These are phyloP conservation scores for Paracoccidioides lutzii DNA, from an alignment of 2,329 filamentous ascomycete genomes.

Conservation along the genomic window DNA sequence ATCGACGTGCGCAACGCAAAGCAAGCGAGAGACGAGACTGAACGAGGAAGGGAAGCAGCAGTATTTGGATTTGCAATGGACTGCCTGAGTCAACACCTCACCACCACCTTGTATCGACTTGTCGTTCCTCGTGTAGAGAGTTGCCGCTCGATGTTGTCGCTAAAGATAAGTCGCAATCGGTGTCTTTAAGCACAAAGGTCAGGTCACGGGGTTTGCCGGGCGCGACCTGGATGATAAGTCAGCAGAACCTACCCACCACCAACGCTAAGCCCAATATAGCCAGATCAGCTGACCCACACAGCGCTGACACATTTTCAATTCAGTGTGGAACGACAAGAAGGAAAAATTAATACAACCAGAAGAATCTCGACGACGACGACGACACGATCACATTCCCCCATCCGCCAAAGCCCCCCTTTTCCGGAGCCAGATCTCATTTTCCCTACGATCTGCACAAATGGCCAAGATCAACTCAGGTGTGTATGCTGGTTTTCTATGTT, in stretches of 20 bases:
- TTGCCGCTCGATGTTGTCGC: background rate
- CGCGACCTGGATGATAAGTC: background rate
- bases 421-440: slow-evolving; percentile 8
- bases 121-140: no score
- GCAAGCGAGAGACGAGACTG: no score
- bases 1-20: no score
- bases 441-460: slow-evolving; percentile 19
- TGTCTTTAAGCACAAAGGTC: background rate
- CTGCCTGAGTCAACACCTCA: no score
- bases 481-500: slow-evolving; percentile 10
- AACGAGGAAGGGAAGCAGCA: no score
- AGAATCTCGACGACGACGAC: background rate
- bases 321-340: background rate
- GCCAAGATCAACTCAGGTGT: slow-evolving; percentile 20
- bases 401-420: background rate
- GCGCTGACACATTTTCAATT: slow-evolving; percentile 5
- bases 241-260: background rate
- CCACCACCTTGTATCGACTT: no score
- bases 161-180: no score
- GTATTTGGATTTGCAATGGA: no score
- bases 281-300: slow-evolving; percentile 14
- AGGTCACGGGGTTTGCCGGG: background rate
- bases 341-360: background rate
- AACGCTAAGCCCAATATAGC: slow-evolving; percentile 7
- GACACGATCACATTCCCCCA: background rate